Conservation (phyloP, 768 basidiomycete species). For the Mycena maculata region DNA sequence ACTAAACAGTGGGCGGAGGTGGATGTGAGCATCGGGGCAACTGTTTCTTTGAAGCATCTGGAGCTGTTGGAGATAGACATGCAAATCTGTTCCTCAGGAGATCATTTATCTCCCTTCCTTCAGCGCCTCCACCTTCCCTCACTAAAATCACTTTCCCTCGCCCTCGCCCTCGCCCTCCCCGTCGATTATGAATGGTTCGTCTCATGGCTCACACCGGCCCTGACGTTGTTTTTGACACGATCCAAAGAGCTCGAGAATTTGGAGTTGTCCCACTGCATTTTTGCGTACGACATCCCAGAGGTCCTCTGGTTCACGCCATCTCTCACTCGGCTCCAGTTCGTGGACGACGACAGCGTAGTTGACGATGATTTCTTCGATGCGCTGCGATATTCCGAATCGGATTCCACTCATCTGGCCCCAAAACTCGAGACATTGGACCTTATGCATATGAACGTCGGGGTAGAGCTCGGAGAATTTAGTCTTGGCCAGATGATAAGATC, state of each 20-base stretch:
- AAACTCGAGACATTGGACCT: conserved; percentile 12
- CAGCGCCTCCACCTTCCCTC: neutral
- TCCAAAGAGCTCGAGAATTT: neutral
- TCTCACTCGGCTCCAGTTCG: neutral
- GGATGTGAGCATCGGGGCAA: neutral
- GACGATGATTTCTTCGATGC: conserved; percentile 14
- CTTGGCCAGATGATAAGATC: neutral
- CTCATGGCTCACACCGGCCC: neutral
- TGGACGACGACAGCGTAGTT: neutral
- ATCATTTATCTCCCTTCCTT: conserved; percentile 15
- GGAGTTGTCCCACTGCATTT: neutral
- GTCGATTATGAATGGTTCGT: neutral
- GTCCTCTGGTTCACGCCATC: neutral
- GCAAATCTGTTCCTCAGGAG: neutral
- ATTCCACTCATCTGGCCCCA: neutral
- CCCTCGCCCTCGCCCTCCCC: neutral
- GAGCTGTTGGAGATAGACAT: neutral
- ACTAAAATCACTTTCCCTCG: conserved; percentile 8
- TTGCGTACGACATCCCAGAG: neutral
- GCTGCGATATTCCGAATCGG: neutral
- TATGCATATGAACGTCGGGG: neutral
- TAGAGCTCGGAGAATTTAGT: neutral
- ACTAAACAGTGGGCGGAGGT: conserved; percentile 11
- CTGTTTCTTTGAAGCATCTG: neutral
- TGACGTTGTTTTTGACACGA: neutral